Conservation (phyloP, 1,284 basidiomycete species). For the Meripilus lineatus region DNA sequence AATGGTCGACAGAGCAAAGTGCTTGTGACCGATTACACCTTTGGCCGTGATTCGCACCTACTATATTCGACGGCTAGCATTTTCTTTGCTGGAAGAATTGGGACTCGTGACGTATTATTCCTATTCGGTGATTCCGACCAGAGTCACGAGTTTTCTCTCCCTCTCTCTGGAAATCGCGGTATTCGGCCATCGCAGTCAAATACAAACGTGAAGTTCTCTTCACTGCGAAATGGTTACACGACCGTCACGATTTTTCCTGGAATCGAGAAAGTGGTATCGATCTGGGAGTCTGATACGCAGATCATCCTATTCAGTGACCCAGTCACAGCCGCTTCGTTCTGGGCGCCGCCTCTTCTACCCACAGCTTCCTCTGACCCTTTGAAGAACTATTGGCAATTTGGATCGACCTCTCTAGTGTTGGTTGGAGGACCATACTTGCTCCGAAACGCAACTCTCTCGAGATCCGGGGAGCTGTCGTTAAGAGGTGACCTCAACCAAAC, state of each 20-base stretch:
- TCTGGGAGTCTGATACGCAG: conserved; percentile 39
- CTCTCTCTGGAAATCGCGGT: neutral
- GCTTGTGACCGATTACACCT: conserved; percentile 61
- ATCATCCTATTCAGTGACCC: conserved; percentile 64
- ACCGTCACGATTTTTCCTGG: conserved; percentile 50
- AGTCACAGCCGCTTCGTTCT: conserved; percentile 52
- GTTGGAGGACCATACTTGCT: conserved; percentile 53
- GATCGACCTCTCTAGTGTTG: conserved; percentile 45
- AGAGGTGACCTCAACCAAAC: conserved; percentile 42
- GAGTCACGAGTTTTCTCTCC: conserved; percentile 53
- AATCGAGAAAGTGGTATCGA: conserved; percentile 50
- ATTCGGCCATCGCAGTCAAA: conserved; percentile 6
- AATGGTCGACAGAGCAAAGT: conserved; percentile 67
- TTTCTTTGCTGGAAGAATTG: conserved; percentile 63
- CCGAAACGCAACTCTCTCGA: conserved; percentile 40
- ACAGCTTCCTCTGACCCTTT: conserved; percentile 24
- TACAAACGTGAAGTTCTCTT: conserved; percentile 43
- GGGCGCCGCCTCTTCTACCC: conserved; percentile 46
- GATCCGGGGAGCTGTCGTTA: conserved; percentile 34
- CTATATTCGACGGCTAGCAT: conserved; percentile 66
- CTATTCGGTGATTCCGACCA: conserved; percentile 56
- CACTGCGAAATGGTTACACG: conserved; percentile 18
- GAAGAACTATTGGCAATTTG: conserved; percentile 43
- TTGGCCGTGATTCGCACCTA: conserved; percentile 47
- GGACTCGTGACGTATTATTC: conserved; percentile 61